Percentiles rank a stretch among this genome's conserved stretches.
Evolutionary conservation across 805 yeast species (phyloP).

Genomic region (Saccharomycopsis synnaedendra): DNA sequence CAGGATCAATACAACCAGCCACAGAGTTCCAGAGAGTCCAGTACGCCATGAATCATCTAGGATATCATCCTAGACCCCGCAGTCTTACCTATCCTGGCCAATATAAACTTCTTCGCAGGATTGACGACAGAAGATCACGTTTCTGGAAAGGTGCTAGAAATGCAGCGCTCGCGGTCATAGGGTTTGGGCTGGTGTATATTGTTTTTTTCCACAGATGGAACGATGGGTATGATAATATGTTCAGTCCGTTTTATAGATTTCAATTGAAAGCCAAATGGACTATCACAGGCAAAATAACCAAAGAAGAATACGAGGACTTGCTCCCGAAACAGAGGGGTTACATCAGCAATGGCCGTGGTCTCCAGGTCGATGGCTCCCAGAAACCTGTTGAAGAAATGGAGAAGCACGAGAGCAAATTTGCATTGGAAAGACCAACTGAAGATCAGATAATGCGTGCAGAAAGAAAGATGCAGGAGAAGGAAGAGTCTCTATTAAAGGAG

Average conservation of each 20-base stretch:
- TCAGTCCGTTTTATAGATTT: slow-evolving; percentile 53
- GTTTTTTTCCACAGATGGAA: slow-evolving; percentile 78
- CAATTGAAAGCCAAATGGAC: slow-evolving; percentile 46
- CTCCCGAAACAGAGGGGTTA: slow-evolving; percentile 30
- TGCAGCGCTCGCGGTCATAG: slow-evolving; percentile 40
- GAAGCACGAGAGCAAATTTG: slow-evolving; percentile 30
- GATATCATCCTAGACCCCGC: slow-evolving; percentile 70
- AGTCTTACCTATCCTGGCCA: slow-evolving; percentile 72
- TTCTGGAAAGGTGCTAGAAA: slow-evolving; percentile 51
- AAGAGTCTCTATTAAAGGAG: slow-evolving; percentile 40
- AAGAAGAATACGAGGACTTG: slow-evolving; percentile 55
- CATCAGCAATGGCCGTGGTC: slow-evolving; percentile 18
- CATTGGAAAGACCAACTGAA: slow-evolving; percentile 56
- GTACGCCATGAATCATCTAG: slow-evolving; percentile 61
- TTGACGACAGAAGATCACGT: slow-evolving; percentile 34
- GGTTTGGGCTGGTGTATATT: slow-evolving; percentile 41
- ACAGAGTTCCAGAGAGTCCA: slow-evolving; percentile 54
- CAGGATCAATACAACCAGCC: slow-evolving; percentile 45
- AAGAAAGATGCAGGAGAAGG: slow-evolving; percentile 54
- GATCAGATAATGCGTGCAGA: slow-evolving; percentile 70
- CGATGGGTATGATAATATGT: slow-evolving; percentile 68
- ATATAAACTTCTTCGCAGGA: slow-evolving; percentile 54
- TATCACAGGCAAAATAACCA: slow-evolving; percentile 41
- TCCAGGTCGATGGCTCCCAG: slow-evolving; percentile 23
- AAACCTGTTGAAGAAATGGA: slow-evolving; percentile 9